Evolutionary conservation across 2,329 filamentous ascomycete species (phyloP), one percentile per base, ranked within the genome.

Genomic region (Ascochyta clinopodiicola): DNA sequence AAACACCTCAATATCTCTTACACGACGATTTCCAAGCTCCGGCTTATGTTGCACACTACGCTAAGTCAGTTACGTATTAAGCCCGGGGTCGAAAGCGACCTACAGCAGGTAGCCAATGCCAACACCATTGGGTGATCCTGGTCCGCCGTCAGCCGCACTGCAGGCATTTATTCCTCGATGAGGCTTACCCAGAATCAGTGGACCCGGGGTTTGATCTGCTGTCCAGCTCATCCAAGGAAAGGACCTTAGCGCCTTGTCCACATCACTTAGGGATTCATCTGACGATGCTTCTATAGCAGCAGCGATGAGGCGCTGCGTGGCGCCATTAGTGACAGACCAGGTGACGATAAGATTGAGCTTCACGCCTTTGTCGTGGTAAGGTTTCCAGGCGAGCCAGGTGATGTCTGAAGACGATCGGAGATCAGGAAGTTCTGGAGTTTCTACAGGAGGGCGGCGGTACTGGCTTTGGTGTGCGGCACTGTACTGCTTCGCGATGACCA

Each of bases 101-200:
- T 31, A 31, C 44, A 57, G 44, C 27, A 60, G 29, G 10, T 37
- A 54, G 1, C 47, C 45, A 22, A 43, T 24, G 27, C 53, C 53
- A 9, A 45, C 6, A n/a, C 57, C 48, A 17, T 57, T 60, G 7
- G 48, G 48, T 3, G 51, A 55, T 12, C 44, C 51, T 55, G 15
- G 2, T 13, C 6, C 15, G 5, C n/a, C 6, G 22, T 55, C 9
- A 49, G 44, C 17, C 13, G 2, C 2, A 12, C 19, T 17, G 1
- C 1, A 13, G 3, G 5, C 32, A 13, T 6, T 9, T 6, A 5
- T 10, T 9, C 6, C 12, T 32, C 13, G 29, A 21, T 2, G 4
- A 17, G 15, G 6, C 38, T 31, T 22, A 49, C 39, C 44, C 22
- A 49, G 39, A 12, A 55, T 29, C 6, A 55, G 44, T 5, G 34